A percentile compares a stretch with the other conserved stretches of the same genome.
Conservation (phyloP, 2,329 filamentous ascomycete species). For the Elsinoe arachidis region DNA sequence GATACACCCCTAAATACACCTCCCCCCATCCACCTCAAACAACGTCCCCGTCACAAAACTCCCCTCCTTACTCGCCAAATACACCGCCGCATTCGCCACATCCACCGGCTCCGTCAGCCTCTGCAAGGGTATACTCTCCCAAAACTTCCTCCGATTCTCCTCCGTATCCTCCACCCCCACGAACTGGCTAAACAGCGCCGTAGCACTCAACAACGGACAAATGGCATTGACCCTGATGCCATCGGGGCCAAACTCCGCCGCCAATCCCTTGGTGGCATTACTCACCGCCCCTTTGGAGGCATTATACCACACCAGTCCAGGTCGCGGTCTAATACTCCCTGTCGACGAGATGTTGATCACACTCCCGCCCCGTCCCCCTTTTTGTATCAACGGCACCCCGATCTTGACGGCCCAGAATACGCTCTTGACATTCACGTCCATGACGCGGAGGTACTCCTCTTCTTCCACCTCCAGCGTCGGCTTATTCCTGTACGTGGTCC, state of each 20-base stretch:
- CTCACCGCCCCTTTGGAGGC: conserved; percentile 57
- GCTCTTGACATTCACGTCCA: conserved; percentile 61
- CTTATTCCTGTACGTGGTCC: conserved; percentile 52
- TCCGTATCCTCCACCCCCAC: conserved; percentile 54
- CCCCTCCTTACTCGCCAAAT: conserved; percentile 62
- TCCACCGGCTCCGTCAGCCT: conserved; percentile 52
- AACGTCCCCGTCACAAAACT: conserved; percentile 65
- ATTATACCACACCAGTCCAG: conserved; percentile 61
- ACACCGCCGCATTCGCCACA: conserved; percentile 62
- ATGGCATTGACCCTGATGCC: conserved; percentile 64
- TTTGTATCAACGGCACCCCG: conserved; percentile 53
- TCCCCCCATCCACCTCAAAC: conserved; percentile 54
- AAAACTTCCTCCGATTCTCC: conserved; percentile 49
- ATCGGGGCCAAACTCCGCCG: conserved; percentile 60
- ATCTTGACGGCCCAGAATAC: conserved; percentile 54
- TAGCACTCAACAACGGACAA: conserved; percentile 58
- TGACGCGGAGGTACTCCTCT: conserved; percentile 56
- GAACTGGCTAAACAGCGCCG: conserved; percentile 52
- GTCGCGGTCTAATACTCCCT: conserved; percentile 52
- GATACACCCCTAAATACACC: conserved; percentile 28
- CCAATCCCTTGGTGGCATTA: conserved; percentile 54
- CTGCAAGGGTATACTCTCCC: conserved; percentile 48
- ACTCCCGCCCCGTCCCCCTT: conserved; percentile 47
- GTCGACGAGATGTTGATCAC: conserved; percentile 61
- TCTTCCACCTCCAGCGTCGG: conserved; percentile 56